Percentiles rank a stretch among this genome's conserved stretches.
Evolutionary conservation across 2,329 filamentous ascomycete genomes (phyloP).

Genomic region (Fusarium tricinctum): DNA sequence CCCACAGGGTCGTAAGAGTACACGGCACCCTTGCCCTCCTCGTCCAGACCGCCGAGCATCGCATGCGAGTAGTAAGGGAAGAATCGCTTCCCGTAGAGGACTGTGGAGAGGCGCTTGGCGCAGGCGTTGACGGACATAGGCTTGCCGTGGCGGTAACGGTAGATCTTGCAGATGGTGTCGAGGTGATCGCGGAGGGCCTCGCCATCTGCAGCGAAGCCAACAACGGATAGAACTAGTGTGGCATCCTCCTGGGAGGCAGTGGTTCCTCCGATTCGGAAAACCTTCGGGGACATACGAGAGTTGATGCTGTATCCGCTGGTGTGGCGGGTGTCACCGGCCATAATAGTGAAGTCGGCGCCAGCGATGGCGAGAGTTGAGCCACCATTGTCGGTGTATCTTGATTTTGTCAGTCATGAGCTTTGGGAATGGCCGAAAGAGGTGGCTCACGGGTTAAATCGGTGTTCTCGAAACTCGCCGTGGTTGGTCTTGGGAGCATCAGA

Average conservation of each 20-base stretch:
- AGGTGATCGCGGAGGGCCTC: slow-evolving; percentile 93
- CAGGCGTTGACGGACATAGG: slow-evolving; percentile 94
- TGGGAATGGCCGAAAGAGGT: not conserved
- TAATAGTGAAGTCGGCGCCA: slow-evolving; percentile 93
- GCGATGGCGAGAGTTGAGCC: slow-evolving; percentile 96
- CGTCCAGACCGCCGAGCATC: slow-evolving; percentile 93
- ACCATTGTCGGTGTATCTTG: slow-evolving; percentile 96
- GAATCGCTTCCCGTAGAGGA: slow-evolving; percentile 97
- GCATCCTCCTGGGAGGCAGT: slow-evolving; percentile 87
- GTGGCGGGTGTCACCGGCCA: slow-evolving; percentile 96
- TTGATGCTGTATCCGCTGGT: slow-evolving; percentile 99
- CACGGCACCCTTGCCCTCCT: slow-evolving; percentile 92
- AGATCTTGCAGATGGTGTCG: slow-evolving; percentile 97
- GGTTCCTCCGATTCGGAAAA: slow-evolving; percentile 96
- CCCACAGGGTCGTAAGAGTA: slow-evolving; percentile 99
- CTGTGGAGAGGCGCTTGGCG: slow-evolving; percentile 93
- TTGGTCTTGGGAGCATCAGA: slow-evolving; percentile 70
- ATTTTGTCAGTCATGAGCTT: slow-evolving; percentile 20
- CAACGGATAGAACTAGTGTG: slow-evolving; percentile 90
- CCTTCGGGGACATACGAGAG: slow-evolving; percentile 93
- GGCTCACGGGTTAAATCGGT: slow-evolving; percentile 91
- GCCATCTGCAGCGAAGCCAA: slow-evolving; percentile 95
- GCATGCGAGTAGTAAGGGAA: slow-evolving; percentile 99
- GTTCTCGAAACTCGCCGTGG: slow-evolving; percentile 73
- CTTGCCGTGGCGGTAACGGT: slow-evolving; percentile 98